Evolutionary conservation across 2,329 filamentous ascomycete species (phyloP), one percentile per base, ranked within the genome.

Genomic region (Sporothrix sp.): DNA sequence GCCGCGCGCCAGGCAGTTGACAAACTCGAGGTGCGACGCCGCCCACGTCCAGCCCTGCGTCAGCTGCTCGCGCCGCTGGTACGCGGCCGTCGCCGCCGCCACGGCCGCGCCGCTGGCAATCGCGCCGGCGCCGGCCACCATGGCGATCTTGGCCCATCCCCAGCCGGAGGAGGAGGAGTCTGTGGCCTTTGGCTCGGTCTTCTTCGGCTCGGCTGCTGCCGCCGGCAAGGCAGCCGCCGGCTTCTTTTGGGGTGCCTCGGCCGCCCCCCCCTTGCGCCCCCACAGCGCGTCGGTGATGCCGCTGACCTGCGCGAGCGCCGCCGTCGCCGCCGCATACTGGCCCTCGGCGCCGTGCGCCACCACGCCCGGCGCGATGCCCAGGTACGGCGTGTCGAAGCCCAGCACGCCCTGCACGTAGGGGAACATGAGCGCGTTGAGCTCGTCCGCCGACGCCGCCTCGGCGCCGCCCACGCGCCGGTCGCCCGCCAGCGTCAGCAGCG

Each of bases 301-400:
- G 76, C 79, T 68, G 58, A 87, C 67, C 65, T 82, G 76, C 7
- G 79, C 71, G 48, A 93, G 78, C 4, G 87, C 85, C 1, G 81
- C 75, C 5, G 79, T 75, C 7, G 84, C 84, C 37, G 81, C 82
- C 54, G 83, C 84, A 68, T 91, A 91, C 60, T 95, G 88, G 37
- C 79, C 83, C 71, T 97, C 89, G 6, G 91, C 90, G 53, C 84
- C 82, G 64, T 91, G 85, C 4, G 87, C 86, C n/a, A 93, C 82
- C 2, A 93, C 85, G 23, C 85, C 84, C 0, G 87, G 86, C 20
- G 83, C 79, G 57, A 90, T 88, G 52, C 86, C 85, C 1, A 93
- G 76, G 64, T 86, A 98, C 1, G 93, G 93, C 1, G 93, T 98
- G 68, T 97, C 91, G 64, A 96, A 95, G 46, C 90, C 87, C 43